Base-by-base conservation (phyloP, 352 stramenopile genomes). In the Pythium dissimile region DNA sequence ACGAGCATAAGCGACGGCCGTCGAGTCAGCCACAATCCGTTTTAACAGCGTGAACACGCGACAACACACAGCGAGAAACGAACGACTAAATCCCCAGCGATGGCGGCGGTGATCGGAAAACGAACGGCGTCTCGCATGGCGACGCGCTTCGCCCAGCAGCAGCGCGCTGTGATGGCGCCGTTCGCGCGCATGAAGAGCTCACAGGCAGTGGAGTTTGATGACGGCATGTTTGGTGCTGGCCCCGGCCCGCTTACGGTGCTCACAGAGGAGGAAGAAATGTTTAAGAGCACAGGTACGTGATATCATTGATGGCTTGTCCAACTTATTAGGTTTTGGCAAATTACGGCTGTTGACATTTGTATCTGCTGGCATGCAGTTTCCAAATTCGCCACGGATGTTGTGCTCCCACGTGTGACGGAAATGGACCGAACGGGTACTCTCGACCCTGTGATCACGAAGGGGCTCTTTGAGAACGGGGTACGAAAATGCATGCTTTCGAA, bases 341-440 rank as follows among this genome's bases (percentile, higher is more conserved):
- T 13, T 31, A 50, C 7, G 15, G 38, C 26, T 51, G 3, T 13
- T 48, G 8, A 8, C 26, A 18, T 12, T 38, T 12, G 41, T 5
- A 26, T 9, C 20, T 32, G 54, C 23, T 35, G 30, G 10, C 10
- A 39, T n/a, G 30, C 32, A 85, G 85, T 96, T 13, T 72, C 82
- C 5, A 77, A 76, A 59, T 97, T 97, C 62, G 88, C 91, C 8
- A 73, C 75, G 0, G 86, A 95, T 35, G 75, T 88, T 28, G 88
- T 97, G 24, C 67, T 68, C 0, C 96, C 97, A 5, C 70, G 88
- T 20, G 96, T 98, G 28, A 80, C 86, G 39, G 74, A 80, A 18
- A 98, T 99, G 95, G 96, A 99, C 64, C 66, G 86, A 35, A 74
- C 88, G 26, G 87, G 85, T 11, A 80, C 91, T 35, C 97, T 98